phyloP scores from a whole-genome alignment of 352 stramenopile genomes.

The Stramenopiles sp. region DNA sequence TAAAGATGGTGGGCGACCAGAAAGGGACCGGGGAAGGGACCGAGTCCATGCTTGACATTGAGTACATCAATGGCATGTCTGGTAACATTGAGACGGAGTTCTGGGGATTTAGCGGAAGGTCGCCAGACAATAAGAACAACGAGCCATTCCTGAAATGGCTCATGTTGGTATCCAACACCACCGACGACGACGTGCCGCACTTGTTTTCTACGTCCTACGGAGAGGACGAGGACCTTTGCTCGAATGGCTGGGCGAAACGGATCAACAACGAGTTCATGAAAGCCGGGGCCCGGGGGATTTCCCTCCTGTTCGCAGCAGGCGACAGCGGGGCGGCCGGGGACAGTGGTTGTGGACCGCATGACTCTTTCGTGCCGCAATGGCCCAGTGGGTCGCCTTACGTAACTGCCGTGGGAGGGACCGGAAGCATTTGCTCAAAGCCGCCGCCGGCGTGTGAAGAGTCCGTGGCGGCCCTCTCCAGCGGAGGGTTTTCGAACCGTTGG shows the following conservation, averaged over 20 bases:
- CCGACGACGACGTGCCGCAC: constrained; percentile 35
- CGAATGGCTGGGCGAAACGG: constrained; percentile 38
- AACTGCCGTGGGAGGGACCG: constrained; percentile 60
- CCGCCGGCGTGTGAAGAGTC: constrained; percentile 12
- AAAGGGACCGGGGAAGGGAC: constrained; percentile 26
- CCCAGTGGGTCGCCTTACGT: constrained; percentile 52
- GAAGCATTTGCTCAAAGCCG: constrained; percentile 13
- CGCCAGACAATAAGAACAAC: constrained; percentile 53
- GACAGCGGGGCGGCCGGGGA: constrained; percentile 55
- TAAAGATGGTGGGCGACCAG: background rate
- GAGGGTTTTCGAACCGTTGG: constrained; percentile 65
- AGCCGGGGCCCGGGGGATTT: constrained; percentile 55
- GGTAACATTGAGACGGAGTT: constrained; percentile 11
- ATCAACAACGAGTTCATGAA: constrained; percentile 67
- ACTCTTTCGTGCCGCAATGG: constrained; percentile 19
- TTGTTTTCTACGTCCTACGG: constrained; percentile 70
- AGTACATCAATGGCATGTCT: constrained; percentile 60
- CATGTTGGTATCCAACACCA: constrained; percentile 36
- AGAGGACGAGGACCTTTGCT: constrained; percentile 56
- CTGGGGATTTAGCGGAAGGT: constrained; percentile 29
- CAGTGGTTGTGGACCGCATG: constrained; percentile 13
- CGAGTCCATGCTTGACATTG: constrained; percentile 60
- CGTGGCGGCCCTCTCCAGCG: constrained; percentile 29
- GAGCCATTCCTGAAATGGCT: constrained; percentile 59
- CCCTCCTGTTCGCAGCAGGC: constrained; percentile 52